Evolutionary conservation across 139 green algal species (phyloP), one percentile per base, ranked within the genome.

Genomic region (Chlorella sp.): DNA sequence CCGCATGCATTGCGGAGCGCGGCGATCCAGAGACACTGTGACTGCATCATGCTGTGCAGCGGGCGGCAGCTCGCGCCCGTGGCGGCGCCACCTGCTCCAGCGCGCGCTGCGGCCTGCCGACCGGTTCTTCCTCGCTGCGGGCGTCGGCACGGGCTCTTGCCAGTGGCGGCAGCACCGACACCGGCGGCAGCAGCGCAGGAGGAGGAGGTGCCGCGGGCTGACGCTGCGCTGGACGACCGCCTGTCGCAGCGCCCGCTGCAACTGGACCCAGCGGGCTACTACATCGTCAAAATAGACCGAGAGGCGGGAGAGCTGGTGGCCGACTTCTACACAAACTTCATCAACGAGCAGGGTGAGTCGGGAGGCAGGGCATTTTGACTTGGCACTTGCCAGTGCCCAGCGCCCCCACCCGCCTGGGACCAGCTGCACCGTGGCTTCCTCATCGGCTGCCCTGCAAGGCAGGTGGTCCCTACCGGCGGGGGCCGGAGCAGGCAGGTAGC

Each of bases 241-340:
- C 89, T 96, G 19, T 95, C 91, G 34, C 90, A 85, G 26, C 83
- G 94, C 3, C 88, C 71, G 60, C 81, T 96, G 12, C 79, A 89
- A 57, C 91, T 96, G n/a, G 94, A 96, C 37, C 86, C 89, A 12
- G 85, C 76, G 0, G 94, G 94, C 1, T 96, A 96, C 78, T 96
- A 95, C 82, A 86, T 96, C 42, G 94, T 96, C 86, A 86, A 79
- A 12, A 30, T 96, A 0, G 94, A 96, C 85, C 16, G 60, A 24
- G 91, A 90, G 39, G n/a, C 32, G 15, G 24, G 76, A 0, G 57
- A 88, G 68, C 94, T 96, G 24, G 87, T 95, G 28, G 94, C 93
- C 1, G 87, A 93, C 22, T 90, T 94, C 71, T 96, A 90, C 68
- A 87, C 80, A 22, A 96, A 96, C 91, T 76, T 78, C 32, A 96